Evolutionary conservation across 306 rosid species (phyloP), one percentile per base, ranked within the genome.

Genomic region (Pachyrhizus erosus): DNA sequence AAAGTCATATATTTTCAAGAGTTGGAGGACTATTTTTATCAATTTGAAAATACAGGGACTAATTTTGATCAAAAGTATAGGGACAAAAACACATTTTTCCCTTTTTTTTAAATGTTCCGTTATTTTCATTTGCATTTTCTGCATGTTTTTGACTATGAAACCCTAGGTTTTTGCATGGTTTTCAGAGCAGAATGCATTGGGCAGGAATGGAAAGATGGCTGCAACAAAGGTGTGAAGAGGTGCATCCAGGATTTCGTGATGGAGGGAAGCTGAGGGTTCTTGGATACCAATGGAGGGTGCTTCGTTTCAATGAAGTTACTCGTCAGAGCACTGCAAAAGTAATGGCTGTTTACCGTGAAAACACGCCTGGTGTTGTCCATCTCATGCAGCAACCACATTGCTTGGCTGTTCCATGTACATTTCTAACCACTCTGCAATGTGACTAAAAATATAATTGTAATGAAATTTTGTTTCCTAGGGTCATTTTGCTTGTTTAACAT

Each of bases 201-300:
- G 69, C 92, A 20, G 80, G 64, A 40, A 89, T 79, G 48, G 97
- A 90, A 83, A 86, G 84, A 52, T 91, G 99, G 97, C 90, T 95
- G 45, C 87, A 87, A 84, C 71, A 77, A 52, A 86, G 99, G 81
- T 87, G 77, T 77, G 79, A 73, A 83, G 92, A 91, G 87, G 76
- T 88, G 60, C 65, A 86, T 51, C 88, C 89, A 18, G 83, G 82
- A 49, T 40, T 21, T 60, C 80, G 87, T 5, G 46, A 55, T 45
- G 74, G 71, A 75, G 90, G 84, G 61, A 80, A 88, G 55, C 87
- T 93, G 48, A 89, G 80, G 84, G 77, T 96, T 71, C 92, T 92
- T 29, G 98, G 97, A 73, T 93, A 92, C 83, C 97, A 96, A 72
- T 96, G 99, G 99, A 88, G 97, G 57, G 92, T 85, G 76, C 97